Evolutionary conservation across 768 basidiomycete genomes (phyloP).

Genomic region (Porpolomopsis calyptriformis): DNA sequence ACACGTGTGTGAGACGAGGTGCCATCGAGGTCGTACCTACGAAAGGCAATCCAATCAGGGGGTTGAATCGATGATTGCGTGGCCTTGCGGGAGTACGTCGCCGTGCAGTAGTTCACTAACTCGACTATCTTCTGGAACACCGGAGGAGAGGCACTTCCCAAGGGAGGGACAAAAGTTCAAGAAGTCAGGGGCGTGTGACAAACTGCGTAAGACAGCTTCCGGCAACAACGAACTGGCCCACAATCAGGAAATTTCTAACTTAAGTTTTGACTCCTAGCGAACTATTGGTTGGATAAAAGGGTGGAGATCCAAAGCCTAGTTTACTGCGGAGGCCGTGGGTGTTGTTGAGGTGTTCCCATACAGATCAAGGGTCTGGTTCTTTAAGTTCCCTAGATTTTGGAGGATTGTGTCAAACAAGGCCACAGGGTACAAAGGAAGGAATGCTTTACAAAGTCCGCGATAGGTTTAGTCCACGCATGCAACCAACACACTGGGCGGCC

Average conservation of each 20-base stretch:
- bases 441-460: neutral
- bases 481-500: neutral
- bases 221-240: neutral
- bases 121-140: too few species aligned
- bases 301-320: neutral
- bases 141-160: too few species aligned
- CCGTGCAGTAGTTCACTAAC: too few species aligned
- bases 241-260: neutral
- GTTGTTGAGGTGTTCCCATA: neutral
- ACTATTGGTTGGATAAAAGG: too few species aligned
- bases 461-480: neutral
- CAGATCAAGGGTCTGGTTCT: slow-evolving; percentile 1
- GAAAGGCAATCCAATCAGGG: neutral
- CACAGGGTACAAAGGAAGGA: neutral
- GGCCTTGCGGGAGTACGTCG: neutral
- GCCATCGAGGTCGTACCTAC: neutral
- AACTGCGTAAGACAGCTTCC: neutral
- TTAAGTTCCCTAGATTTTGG: neutral
- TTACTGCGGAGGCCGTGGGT: neutral
- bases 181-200: neutral
- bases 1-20: neutral
- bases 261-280: neutral
- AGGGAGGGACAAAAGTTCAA: neutral
- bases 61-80: too few species aligned
- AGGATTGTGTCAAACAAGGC: neutral